Base-by-base conservation (phyloP, 2,329 filamentous ascomycete species). In the Thelonectria olida region DNA sequence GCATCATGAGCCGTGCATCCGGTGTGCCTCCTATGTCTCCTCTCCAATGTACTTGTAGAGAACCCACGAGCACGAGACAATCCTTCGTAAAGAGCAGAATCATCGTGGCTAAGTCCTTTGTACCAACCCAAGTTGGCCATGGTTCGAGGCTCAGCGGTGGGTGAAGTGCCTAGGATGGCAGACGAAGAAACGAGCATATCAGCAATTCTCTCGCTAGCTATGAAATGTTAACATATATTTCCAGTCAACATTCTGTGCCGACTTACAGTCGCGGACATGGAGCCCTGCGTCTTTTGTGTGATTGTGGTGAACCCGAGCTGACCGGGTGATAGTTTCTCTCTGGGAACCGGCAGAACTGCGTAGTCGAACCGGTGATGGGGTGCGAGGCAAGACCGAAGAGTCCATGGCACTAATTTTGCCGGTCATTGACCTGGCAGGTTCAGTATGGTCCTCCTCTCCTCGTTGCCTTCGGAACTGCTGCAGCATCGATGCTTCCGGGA, bases 391-490 rank as follows among this genome's bases (percentile, higher is more conserved):
- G 17, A 56, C 60, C 2, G 62, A 61, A 1, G 75, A 74, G 15
- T 72, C 71, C 2, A 69, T 44, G 6, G 76, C 76, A 55, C 75
- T 76, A 41, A 62, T 67, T 54, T 66, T 72, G 22, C 67, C 66
- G 3, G 67, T 70, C 58, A 78, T 78, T 0, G 69, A 71, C 1
- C 63, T 59, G 2, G 65, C 69, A 4, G 65, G 58, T 31, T 76
- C 72, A 1, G 74, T 78, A 47, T 79, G 76, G 34, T 79, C 77
- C 54, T 78, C 77, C 47, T 79, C 74, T 7, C 76, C 77, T 13
- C 74, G 61, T 17, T 74, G 69, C 39, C 74, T 62, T 19, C 76
- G 73, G 22, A 72, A 67, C 7, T 70, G 69, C 45, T 79, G 77
- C 17, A 75, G 25, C 61, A 70, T 71, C 2, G 76, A 76, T 13